phyloP scores from a whole-genome alignment of 768 basidiomycete species.

The Tricholoma saponaceum region DNA sequence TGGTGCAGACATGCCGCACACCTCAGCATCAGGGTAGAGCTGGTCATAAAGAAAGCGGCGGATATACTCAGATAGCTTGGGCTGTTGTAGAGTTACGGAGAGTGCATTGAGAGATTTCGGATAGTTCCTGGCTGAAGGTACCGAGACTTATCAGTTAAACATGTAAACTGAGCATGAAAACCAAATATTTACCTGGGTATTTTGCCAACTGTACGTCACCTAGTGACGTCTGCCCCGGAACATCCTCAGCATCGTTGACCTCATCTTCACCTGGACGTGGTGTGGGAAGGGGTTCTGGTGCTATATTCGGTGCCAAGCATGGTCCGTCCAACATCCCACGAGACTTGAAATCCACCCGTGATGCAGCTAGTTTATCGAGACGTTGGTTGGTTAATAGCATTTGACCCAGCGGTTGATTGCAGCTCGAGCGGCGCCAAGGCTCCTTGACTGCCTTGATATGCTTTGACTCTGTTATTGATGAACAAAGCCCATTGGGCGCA shows the following conservation, averaged over 20 bases:
- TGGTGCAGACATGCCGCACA: not conserved
- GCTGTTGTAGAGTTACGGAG: not conserved
- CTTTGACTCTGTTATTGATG: conserved; percentile 26
- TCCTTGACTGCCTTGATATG: conserved; percentile 1
- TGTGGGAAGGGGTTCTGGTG: no score
- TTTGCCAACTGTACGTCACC: not conserved
- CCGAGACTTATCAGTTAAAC: not conserved
- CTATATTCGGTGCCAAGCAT: no score
- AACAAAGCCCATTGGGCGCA: conserved; percentile 25
- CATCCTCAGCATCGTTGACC: not conserved
- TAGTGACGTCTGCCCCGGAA: not conserved
- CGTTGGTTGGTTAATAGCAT: not conserved
- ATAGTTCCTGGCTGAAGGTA: not conserved
- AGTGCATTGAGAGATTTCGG: not conserved
- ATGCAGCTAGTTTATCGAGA: not conserved
- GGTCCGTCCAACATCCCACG: not conserved
- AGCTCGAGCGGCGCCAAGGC: not conserved
- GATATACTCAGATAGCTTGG: not conserved
- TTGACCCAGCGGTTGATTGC: not conserved
- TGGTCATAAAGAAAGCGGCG: not conserved
- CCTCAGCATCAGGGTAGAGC: not conserved
- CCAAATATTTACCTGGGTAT: not conserved
- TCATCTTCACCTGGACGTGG: not conserved
- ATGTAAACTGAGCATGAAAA: not conserved
- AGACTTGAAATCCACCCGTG: not conserved